phyloP scores from a whole-genome alignment of 257 asterid genomes.

The Solanum dulcamara region DNA sequence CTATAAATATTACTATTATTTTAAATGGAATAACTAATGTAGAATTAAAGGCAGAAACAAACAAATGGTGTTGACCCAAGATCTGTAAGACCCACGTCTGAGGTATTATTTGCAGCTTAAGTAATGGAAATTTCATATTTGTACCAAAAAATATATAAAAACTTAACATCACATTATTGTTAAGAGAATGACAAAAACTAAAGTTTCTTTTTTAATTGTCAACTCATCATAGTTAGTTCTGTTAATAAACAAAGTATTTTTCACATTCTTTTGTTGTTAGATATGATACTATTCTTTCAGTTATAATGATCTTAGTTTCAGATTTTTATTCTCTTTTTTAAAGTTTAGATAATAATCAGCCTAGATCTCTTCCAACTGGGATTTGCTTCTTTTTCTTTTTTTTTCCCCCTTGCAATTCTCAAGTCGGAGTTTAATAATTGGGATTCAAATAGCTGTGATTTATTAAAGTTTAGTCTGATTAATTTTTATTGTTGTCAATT shows the following conservation, averaged over 20 bases:
- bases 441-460: neutral
- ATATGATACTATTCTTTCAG: conserved; percentile 22
- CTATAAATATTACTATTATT: neutral
- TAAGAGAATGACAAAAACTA: neutral
- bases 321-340: conserved; percentile 13
- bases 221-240: conserved; percentile 12
- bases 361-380: conserved; percentile 3
- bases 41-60: neutral
- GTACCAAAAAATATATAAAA: neutral
- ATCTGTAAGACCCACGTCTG: conserved; percentile 39
- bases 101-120: conserved; percentile 25
- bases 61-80: conserved; percentile 30
- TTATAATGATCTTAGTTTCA: conserved; percentile 5
- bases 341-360: conserved; percentile 7
- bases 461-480: neutral
- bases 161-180: conserved; percentile 1
- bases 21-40: neutral
- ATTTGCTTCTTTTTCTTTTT: neutral
- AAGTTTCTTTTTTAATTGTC: neutral
- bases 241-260: conserved; percentile 2
- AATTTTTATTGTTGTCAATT: neutral
- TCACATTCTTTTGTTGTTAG: conserved; percentile 12
- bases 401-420: neutral
- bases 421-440: neutral
- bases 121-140: neutral